Conservation (phyloP, 306 rosid species). For the Pachyrhizus erosus region DNA sequence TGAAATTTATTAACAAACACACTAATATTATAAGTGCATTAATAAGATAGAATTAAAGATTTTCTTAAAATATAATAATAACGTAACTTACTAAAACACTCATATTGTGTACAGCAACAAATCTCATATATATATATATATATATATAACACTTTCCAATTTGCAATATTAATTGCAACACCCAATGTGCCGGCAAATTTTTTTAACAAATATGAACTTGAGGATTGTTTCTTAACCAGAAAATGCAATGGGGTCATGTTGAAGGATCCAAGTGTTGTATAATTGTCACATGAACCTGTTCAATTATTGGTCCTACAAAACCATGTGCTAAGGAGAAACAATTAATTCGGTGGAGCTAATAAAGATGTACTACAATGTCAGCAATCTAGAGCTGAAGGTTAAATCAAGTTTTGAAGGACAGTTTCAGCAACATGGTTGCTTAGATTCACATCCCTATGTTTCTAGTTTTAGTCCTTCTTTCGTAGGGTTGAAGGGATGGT, state of each 20-base stretch:
- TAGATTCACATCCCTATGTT: slow-evolving; percentile 21
- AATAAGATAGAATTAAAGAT: too few species aligned
- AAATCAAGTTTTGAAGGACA: not conserved
- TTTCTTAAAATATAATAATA: too few species aligned
- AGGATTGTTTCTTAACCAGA: slow-evolving; percentile 11
- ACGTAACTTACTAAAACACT: too few species aligned
- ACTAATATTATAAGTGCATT: too few species aligned
- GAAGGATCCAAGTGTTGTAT: slow-evolving; percentile 1
- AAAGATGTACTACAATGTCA: not conserved
- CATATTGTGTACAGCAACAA: too few species aligned
- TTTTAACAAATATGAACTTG: not conserved
- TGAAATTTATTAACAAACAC: too few species aligned
- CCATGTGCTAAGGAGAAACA: slow-evolving; percentile 32
- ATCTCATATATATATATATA: too few species aligned
- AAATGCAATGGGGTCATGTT: slow-evolving; percentile 18
- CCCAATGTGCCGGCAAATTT: not conserved
- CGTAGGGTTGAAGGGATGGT: slow-evolving; percentile 13
- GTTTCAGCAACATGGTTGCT: slow-evolving; percentile 18
- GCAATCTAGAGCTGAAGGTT: not conserved
- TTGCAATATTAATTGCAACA: too few species aligned
- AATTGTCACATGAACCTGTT: slow-evolving; percentile 39
- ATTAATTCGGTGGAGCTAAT: slow-evolving; percentile 10
- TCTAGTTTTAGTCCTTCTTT: not conserved
- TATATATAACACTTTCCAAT: too few species aligned
- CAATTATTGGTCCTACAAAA: slow-evolving; percentile 32